Base-by-base conservation (phyloP, 495 filamentous ascomycete species). In the Lasiosphaeriaceae sp. region DNA sequence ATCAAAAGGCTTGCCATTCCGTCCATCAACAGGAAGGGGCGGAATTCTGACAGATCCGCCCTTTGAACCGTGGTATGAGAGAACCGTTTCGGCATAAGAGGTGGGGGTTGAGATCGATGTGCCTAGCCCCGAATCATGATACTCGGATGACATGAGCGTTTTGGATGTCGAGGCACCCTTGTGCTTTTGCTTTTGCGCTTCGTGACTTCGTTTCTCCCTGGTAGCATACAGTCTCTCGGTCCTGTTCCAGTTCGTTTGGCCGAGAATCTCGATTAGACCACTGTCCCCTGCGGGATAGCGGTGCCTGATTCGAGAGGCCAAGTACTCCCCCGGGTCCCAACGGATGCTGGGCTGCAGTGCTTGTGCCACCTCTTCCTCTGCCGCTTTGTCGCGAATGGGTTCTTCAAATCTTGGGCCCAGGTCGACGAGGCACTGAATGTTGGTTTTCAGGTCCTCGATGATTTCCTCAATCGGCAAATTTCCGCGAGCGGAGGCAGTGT, bases 181-280 rank as follows among this genome's bases (percentile, higher is more conserved):
- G n/a, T 31, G 26, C 26, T 9, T 31, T 31, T 31, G 26, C 9
- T 9, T 9, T 9, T 31, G 26, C 4, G 9, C 26, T 9, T 4
- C 9, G 26, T 9, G 26, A 9, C 26, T 31, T 9, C 9, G 3
- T 9, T 31, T 31, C 26, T 4, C 9, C 26, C 9, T 31, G 26
- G 26, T 9, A 9, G 26, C 26, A 17, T 52, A 17, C 8, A 24
- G 23, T 23, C 6, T 22, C 17, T 7, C 2, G 2, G 9, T n/a
- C 35, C 51, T 53, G 1, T 53, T 21, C 51, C 51, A 53, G 21
- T 44, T 53, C 12, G 51, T 17, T 26, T 23, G 20, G 35, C 51
- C 51, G 12, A 53, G 21, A 41, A 17, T 23, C 7, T 5, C 5
- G 19, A 23, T 23, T 1, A 53, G 37, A 19, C 12, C 35, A 17